A percentile compares a stretch with the other conserved stretches of the same genome.
Conservation (phyloP, 2,329 filamentous ascomycete genomes). For the Didymella lethalis region DNA sequence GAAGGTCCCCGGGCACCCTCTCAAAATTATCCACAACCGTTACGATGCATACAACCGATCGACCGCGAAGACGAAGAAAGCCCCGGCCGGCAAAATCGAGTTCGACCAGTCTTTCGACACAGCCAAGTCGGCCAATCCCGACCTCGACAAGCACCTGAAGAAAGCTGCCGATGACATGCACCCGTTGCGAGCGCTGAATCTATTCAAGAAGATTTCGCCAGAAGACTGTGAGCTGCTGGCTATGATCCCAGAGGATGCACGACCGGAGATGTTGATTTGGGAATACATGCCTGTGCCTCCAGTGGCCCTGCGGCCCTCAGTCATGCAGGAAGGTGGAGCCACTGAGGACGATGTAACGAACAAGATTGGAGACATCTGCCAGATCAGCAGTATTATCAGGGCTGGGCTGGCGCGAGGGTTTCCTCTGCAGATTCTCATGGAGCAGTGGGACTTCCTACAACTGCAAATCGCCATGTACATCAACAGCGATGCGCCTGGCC, state of each 20-base stretch:
- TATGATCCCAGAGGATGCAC: conserved; percentile 82
- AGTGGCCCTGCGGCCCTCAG: conserved; percentile 91
- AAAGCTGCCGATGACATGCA: conserved; percentile 96
- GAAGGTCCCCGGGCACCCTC: conserved; percentile 79
- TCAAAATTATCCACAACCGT: conserved; percentile 95
- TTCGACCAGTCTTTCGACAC: conserved; percentile 88
- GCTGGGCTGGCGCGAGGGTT: conserved; percentile 84
- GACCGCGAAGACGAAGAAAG: conserved; percentile 81
- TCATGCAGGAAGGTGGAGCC: conserved; percentile 89
- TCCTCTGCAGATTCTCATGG: conserved; percentile 88
- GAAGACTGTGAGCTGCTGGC: conserved; percentile 91
- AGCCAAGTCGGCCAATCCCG: conserved; percentile 77
- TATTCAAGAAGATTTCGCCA: conserved; percentile 87
- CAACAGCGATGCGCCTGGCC: conserved; percentile 92
- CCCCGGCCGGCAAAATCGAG: conserved; percentile 79
- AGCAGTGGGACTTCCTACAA: conserved; percentile 97
- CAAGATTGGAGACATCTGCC: conserved; percentile 95
- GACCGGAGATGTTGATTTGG: conserved; percentile 98
- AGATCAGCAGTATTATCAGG: conserved; percentile 86
- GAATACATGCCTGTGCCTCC: conserved; percentile 94
- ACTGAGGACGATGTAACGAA: conserved; percentile 97
- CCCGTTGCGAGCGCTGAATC: conserved; percentile 83
- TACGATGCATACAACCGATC: conserved; percentile 89
- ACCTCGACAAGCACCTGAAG: conserved; percentile 88
- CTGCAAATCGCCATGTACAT: conserved; percentile 97